Conservation (phyloP, 805 yeast species). For the Jamesozyma lodderae region DNA sequence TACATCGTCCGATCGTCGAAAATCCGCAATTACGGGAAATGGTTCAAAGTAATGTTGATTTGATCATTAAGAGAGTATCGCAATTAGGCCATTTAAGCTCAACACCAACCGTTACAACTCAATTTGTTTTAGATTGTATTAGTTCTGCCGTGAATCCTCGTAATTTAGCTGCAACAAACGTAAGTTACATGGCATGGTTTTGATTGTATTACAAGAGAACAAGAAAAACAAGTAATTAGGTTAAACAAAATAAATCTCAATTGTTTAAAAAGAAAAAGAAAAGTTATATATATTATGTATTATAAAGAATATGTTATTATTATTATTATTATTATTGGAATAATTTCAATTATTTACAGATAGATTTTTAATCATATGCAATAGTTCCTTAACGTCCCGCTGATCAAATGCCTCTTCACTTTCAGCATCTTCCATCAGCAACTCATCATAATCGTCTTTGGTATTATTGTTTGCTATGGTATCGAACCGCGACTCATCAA, state of each 20-base stretch:
- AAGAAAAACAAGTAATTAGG: neutral
- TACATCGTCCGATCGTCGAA: slow-evolving; percentile 73
- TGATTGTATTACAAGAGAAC: too few species aligned
- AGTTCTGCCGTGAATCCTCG: slow-evolving; percentile 94
- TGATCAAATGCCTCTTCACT: neutral
- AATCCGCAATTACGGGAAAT: slow-evolving; percentile 79
- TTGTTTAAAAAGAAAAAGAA: too few species aligned
- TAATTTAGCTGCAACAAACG: slow-evolving; percentile 82
- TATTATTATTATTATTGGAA: too few species aligned
- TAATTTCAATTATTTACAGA: neutral
- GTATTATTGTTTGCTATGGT: neutral
- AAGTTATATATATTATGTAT: neutral
- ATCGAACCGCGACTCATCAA: neutral
- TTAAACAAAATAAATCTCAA: neutral
- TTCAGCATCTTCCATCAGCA: neutral
- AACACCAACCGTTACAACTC: slow-evolving; percentile 62
- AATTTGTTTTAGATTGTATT: slow-evolving; percentile 79
- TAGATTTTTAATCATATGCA: neutral
- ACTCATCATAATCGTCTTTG: neutral
- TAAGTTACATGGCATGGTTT: slow-evolving; percentile 92
- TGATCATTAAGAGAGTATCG: slow-evolving; percentile 67
- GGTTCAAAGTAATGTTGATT: slow-evolving; percentile 80
- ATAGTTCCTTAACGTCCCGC: neutral
- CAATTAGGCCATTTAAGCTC: slow-evolving; percentile 60
- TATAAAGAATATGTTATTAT: neutral